Evolutionary conservation across 1,284 basidiomycete species (phyloP), one percentile per base, ranked within the genome.

Genomic region (Ceratobasidium sp.): DNA sequence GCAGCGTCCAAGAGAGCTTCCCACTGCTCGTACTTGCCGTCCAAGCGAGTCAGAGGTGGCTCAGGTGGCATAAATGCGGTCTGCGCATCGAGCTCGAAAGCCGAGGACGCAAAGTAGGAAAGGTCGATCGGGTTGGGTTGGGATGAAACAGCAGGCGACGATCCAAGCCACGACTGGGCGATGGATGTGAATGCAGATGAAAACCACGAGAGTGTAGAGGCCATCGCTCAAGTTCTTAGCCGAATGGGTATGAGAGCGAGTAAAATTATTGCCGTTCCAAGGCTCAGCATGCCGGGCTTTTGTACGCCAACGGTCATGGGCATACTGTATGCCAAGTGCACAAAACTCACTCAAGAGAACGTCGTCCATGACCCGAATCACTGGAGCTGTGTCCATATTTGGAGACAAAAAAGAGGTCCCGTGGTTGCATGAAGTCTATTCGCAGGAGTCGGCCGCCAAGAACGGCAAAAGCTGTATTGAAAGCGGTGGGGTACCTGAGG

Each of bases 61-160:
- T 79, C 77, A 4, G 80, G 80, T 0, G 84, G 84, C 47, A 85
- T 73, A 76, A 86, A 86, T 22, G 84, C 84, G 3, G 83, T 83
- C 17, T 80, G 77, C 13, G 85, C 82, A 70, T 83, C 82, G 71
- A 86, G 80, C 58, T 85, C 84, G 76, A 82, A 86, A 77, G 85
- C 83, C 70, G 84, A 43, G 1, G 60, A 65, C 5, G 60, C 47
- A 50, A 65, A 65, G 34, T 65, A 49, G 25, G 60, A 65, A 29
- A 52, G 13, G 34, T 65, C 60, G 22, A 65, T 38, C n/a, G 31
- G n/a, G 38, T 53, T 25, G 12, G 49, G 32, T 31, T 27, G 32
- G 20, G 58, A 38, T 20, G 45, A 17, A 20, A 15, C 45, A 6
- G 20, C 10, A 17, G n/a, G 45, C 20, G 58, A 38, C 12, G 27